phyloP scores from a whole-genome alignment of 2,329 filamentous ascomycete genomes.

The Aspergillus alliaceus region DNA sequence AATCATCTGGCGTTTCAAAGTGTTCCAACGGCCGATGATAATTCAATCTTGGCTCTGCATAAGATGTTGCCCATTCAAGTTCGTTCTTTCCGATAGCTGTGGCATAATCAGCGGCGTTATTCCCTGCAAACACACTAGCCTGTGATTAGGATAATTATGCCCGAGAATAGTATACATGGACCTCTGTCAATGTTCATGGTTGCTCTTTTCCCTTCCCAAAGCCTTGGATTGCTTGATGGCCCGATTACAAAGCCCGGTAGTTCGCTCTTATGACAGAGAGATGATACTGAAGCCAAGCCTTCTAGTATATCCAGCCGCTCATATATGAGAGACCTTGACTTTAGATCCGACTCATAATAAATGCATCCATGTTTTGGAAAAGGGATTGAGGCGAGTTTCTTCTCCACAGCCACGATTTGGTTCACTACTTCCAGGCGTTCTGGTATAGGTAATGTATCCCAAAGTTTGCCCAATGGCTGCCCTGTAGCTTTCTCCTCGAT shows the following conservation, averaged over 20 bases:
- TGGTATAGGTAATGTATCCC: conserved; percentile 21
- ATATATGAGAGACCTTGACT: background rate
- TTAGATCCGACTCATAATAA: conserved; percentile 19
- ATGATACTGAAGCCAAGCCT: background rate
- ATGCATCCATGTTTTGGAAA: conserved; percentile 23
- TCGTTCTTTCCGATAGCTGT: conserved; percentile 14
- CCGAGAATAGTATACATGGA: conserved; percentile 11
- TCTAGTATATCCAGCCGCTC: background rate
- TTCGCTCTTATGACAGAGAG: background rate
- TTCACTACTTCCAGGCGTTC: conserved; percentile 13
- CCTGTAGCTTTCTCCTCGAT: conserved; percentile 39
- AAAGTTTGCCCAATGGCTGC: conserved; percentile 29
- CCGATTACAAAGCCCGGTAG: conserved; percentile 9
- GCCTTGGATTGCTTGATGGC: conserved; percentile 10
- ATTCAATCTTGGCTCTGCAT: conserved; percentile 5
- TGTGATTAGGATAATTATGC: background rate
- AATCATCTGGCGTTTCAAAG: background rate
- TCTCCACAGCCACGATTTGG: conserved; percentile 24
- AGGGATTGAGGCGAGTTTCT: conserved; percentile 16
- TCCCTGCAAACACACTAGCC: conserved; percentile 1
- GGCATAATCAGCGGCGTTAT: conserved; percentile 11
- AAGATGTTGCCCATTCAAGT: conserved; percentile 12
- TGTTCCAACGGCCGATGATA: background rate
- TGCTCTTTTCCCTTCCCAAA: conserved; percentile 8
- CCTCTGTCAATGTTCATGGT: conserved; percentile 12